Evolutionary conservation across 2,329 filamentous ascomycete genomes (phyloP).

Genomic region (Fusarium piperis): DNA sequence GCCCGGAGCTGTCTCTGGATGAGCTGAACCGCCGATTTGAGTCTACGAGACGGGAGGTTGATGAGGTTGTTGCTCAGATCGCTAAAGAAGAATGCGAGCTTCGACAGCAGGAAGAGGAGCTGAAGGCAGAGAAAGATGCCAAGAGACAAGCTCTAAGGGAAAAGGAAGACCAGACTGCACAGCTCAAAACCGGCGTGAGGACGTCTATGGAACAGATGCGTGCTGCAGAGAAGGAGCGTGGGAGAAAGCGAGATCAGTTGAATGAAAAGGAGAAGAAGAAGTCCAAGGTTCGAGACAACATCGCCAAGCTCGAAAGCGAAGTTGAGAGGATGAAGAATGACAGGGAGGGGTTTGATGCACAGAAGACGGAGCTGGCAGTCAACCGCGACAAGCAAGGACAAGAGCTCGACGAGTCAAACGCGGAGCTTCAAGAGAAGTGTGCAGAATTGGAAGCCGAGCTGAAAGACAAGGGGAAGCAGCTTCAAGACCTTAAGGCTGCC

Average conservation of each 20-base stretch:
- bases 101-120: constrained; percentile 69
- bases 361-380: constrained; percentile 61
- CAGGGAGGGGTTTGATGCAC: constrained; percentile 62
- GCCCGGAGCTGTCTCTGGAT: constrained; percentile 74
- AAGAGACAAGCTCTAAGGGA: constrained; percentile 83
- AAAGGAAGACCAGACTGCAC: constrained; percentile 89
- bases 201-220: constrained; percentile 84
- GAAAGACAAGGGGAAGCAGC: constrained; percentile 70
- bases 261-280: constrained; percentile 76
- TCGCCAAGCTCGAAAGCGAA: constrained; percentile 73
- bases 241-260: constrained; percentile 78
- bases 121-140: constrained; percentile 81
- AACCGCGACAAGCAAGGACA: constrained; percentile 63
- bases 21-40: constrained; percentile 86
- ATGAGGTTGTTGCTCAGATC: constrained; percentile 77
- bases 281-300: constrained; percentile 75
- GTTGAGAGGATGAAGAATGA: constrained; percentile 68
- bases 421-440: constrained; percentile 71
- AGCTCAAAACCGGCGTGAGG: constrained; percentile 82
- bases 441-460: constrained; percentile 76
- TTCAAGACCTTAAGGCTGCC: constrained; percentile 79
- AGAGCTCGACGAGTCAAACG: constrained; percentile 64
- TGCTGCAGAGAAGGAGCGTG: constrained; percentile 79
- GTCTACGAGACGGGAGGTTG: constrained; percentile 81
- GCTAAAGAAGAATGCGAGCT: constrained; percentile 78